Conservation (phyloP, 2,329 filamentous ascomycete genomes). For the Cercospora sp. region DNA sequence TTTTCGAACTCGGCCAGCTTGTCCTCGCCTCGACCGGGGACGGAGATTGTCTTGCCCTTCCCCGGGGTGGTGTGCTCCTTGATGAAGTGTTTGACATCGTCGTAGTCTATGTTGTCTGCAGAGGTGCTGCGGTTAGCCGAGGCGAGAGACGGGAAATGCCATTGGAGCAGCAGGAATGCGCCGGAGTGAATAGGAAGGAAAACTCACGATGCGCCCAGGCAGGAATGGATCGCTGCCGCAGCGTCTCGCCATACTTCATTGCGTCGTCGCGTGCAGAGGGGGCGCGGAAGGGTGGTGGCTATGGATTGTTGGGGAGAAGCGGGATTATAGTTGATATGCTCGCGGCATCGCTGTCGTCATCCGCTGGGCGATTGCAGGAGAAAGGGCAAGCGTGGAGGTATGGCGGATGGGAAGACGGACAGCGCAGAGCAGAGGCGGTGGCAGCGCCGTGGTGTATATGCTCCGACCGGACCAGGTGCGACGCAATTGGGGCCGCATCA, state of each 20-base stretch:
- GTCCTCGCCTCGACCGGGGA: conserved; percentile 64
- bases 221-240: conserved; percentile 74
- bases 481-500: conserved; percentile 10
- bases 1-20: conserved; percentile 65
- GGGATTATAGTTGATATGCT: conserved; percentile 6
- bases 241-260: conserved; percentile 77
- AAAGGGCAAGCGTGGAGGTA: not conserved
- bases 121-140: conserved; percentile 15
- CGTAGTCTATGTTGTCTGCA: conserved; percentile 84
- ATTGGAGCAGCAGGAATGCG: not conserved
- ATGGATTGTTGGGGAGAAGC: not conserved
- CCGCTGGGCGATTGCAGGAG: not conserved
- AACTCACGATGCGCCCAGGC: conserved; percentile 74
- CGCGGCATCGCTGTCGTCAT: conserved; percentile 16
- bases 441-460: not conserved
- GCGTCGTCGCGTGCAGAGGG: conserved; percentile 5
- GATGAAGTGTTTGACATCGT: conserved; percentile 81
- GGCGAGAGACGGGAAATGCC: not conserved
- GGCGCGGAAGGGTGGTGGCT: not conserved
- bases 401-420: not conserved
- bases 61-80: conserved; percentile 74
- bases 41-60: conserved; percentile 69
- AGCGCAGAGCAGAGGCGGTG: not conserved
- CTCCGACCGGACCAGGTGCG: not conserved
- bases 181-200: not conserved